phyloP scores from a whole-genome alignment of 495 filamentous ascomycete species.

The Penicillium herquei region DNA sequence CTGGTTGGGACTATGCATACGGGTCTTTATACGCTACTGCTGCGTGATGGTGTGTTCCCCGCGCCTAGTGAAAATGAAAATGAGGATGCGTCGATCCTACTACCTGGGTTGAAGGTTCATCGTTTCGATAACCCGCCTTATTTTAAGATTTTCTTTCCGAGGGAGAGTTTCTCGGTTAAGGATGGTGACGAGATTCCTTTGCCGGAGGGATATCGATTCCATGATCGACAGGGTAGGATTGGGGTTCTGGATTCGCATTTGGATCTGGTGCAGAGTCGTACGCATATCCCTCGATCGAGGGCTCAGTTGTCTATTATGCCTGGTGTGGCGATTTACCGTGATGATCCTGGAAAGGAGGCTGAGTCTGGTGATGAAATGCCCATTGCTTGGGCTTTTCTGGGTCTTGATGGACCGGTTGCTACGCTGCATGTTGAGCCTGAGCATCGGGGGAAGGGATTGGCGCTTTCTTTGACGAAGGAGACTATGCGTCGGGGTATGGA shows the following conservation, averaged over 20 bases:
- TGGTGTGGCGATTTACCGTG: constrained; percentile 34
- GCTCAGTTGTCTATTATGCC: constrained; percentile 30
- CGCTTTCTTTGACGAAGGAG: constrained; percentile 34
- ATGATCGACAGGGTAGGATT: constrained; percentile 17
- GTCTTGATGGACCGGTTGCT: constrained; percentile 44
- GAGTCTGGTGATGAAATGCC: constrained; percentile 21
- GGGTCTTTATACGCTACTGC: constrained; percentile 26
- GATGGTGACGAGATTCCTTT: constrained; percentile 13
- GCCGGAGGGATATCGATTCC: constrained; percentile 33
- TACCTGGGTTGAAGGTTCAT: constrained; percentile 29
- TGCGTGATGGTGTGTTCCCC: constrained; percentile 11
- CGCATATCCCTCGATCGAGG: constrained; percentile 36
- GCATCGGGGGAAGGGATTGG: constrained; percentile 46
- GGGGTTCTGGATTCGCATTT: constrained; percentile 29
- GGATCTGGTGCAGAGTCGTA: constrained; percentile 39
- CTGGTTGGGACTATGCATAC: constrained; percentile 37
- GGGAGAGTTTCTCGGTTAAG: constrained; percentile 8
- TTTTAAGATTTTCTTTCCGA: constrained; percentile 32
- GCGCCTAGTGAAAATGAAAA: not conserved
- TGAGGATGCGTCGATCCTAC: constrained; percentile 1
- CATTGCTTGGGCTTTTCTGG: constrained; percentile 46
- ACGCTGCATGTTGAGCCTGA: constrained; percentile 50
- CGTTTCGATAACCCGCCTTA: constrained; percentile 37
- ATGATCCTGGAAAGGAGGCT: not conserved
- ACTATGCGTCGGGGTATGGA: constrained; percentile 34